Evolutionary conservation across 1,284 basidiomycete species (phyloP).

Genomic region (Golubevia sp.): DNA sequence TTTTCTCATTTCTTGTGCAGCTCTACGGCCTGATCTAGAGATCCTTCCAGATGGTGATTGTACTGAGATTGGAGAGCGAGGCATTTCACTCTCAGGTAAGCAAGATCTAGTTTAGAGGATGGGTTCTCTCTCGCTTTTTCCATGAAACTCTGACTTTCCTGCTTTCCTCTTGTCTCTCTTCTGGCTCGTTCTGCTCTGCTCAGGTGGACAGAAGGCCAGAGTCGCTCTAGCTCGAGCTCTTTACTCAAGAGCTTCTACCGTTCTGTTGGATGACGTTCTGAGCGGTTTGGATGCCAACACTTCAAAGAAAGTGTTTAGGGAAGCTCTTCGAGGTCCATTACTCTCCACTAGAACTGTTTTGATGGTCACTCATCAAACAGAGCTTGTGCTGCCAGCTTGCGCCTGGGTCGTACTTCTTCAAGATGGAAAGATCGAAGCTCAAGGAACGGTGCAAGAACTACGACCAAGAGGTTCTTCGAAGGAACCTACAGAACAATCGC

Average conservation of each 20-base stretch:
- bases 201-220: conserved; percentile 75
- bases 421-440: conserved; percentile 73
- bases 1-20: conserved; percentile 28
- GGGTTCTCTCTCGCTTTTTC: neutral
- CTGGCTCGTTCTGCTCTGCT: conserved; percentile 57
- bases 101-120: neutral
- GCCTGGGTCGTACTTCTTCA: conserved; percentile 75
- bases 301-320: too few species aligned
- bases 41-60: conserved; percentile 75
- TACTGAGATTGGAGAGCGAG: conserved; percentile 68
- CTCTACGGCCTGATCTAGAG: conserved; percentile 69
- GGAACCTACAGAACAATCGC: conserved; percentile 65
- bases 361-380: conserved; percentile 72
- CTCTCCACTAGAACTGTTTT: conserved; percentile 25
- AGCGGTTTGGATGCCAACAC: neutral
- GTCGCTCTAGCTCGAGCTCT: conserved; percentile 76
- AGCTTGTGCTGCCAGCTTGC: conserved; percentile 73
- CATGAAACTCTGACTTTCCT: neutral
- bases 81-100: conserved; percentile 66
- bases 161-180: conserved; percentile 1
- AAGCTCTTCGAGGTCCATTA: conserved; percentile 11
- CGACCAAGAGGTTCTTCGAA: conserved; percentile 69
- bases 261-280: conserved; percentile 65
- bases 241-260: conserved; percentile 69
- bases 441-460: conserved; percentile 71